Conservation (phyloP, 2,329 filamentous ascomycete genomes). For the Drechslerella dactyloides region DNA sequence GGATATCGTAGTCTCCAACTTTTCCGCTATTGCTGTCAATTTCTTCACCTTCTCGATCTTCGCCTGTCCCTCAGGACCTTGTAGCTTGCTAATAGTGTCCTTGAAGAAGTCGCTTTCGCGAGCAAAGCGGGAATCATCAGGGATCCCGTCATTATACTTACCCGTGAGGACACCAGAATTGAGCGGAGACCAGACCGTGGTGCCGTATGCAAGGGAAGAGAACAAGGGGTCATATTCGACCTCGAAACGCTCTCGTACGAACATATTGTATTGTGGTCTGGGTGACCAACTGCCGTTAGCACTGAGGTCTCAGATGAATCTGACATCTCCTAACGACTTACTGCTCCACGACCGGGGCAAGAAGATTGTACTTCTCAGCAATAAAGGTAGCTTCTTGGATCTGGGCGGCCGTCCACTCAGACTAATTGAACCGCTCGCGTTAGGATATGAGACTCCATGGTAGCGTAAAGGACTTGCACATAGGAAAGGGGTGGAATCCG, state of each 20-base stretch:
- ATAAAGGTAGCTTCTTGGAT: slow-evolving; percentile 67
- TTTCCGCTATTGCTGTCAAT: slow-evolving; percentile 62
- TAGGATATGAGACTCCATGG: background rate
- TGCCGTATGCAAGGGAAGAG: slow-evolving; percentile 32
- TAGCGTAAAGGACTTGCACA: background rate
- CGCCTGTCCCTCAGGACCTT: slow-evolving; percentile 62
- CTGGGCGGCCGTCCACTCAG: slow-evolving; percentile 67
- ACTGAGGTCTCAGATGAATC: background rate
- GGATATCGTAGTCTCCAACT: slow-evolving; percentile 61
- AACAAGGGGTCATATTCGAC: slow-evolving; percentile 67
- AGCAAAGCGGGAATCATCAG: slow-evolving; percentile 67
- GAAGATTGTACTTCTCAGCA: slow-evolving; percentile 66
- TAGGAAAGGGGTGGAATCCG: background rate
- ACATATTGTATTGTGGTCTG: slow-evolving; percentile 67
- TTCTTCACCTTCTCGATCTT: slow-evolving; percentile 67
- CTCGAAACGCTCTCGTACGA: slow-evolving; percentile 68
- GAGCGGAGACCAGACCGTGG: slow-evolving; percentile 65
- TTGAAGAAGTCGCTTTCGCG: slow-evolving; percentile 67
- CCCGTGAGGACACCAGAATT: slow-evolving; percentile 67
- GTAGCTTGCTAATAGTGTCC: slow-evolving; percentile 63
- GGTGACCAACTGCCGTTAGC: background rate
- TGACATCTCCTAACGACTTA: slow-evolving; percentile 10
- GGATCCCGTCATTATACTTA: slow-evolving; percentile 70
- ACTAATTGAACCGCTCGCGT: slow-evolving; percentile 10
- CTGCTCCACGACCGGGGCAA: slow-evolving; percentile 65